phyloP scores from a whole-genome alignment of 2,329 filamentous ascomycete genomes.

The Talaromyces sp. region DNA sequence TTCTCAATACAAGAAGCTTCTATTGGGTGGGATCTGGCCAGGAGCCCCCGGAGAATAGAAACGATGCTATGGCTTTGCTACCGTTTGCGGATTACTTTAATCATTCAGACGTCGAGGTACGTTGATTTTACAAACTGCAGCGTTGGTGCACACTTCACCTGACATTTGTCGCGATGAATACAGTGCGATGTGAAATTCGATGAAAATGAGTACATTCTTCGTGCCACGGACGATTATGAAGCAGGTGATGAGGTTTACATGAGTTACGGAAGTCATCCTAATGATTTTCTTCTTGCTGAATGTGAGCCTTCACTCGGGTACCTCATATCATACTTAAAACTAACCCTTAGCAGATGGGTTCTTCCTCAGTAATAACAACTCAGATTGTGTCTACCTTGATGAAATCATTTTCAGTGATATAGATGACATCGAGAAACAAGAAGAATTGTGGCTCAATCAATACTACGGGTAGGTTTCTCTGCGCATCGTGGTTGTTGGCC shows the following conservation, averaged over 20 bases:
- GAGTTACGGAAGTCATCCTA: constrained; percentile 48
- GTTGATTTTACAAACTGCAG: constrained; percentile 13
- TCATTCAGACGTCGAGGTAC: constrained; percentile 46
- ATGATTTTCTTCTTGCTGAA: constrained; percentile 48
- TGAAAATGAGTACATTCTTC: constrained; percentile 38
- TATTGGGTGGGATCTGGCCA: constrained; percentile 55
- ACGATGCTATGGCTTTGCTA: constrained; percentile 51
- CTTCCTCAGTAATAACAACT: constrained; percentile 43
- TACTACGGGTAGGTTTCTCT: constrained; percentile 42
- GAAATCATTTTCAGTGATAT: constrained; percentile 43
- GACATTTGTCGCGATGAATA: not conserved
- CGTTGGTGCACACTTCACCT: not conserved
- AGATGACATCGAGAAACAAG: constrained; percentile 26
- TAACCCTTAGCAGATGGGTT: constrained; percentile 42
- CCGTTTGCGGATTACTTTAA: constrained; percentile 54
- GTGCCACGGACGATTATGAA: constrained; percentile 38
- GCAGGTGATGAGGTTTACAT: constrained; percentile 48
- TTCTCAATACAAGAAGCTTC: constrained; percentile 64
- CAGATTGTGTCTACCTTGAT: constrained; percentile 46
- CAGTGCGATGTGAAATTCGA: constrained; percentile 46
- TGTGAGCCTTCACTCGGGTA: constrained; percentile 33
- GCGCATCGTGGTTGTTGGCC: not conserved
- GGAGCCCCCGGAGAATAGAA: constrained; percentile 40
- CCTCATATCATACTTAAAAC: not conserved
- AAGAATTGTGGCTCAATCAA: constrained; percentile 38